phyloP scores from a whole-genome alignment of 176 grass and related monocot genomes.

The Thinopyrum elongatum region DNA sequence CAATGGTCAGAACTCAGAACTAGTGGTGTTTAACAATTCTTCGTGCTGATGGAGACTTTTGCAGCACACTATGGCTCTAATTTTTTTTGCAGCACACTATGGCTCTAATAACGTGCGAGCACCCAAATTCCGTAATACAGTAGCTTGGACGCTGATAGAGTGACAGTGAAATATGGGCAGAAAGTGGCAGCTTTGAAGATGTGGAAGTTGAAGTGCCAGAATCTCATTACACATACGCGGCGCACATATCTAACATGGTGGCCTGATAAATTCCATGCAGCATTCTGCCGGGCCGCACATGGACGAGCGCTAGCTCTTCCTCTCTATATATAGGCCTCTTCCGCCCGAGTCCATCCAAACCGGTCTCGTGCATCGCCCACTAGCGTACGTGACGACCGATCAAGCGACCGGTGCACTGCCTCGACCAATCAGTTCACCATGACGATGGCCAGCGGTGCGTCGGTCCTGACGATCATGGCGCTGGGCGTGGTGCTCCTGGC shows the following conservation, averaged over 20 bases:
- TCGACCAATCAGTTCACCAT: neutral
- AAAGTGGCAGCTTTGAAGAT: slow-evolving; percentile 18
- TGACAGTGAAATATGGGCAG: neutral
- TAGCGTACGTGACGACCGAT: neutral
- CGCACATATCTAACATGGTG: slow-evolving; percentile 49
- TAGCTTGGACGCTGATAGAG: neutral
- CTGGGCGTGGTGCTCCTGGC: neutral
- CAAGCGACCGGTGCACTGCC: neutral
- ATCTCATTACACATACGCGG: neutral
- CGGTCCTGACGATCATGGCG: neutral
- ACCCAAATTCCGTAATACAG: neutral
- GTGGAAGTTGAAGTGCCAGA: neutral
- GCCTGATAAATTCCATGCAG: slow-evolving; percentile 30
- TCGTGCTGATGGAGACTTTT: neutral
- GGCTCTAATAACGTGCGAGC: neutral
- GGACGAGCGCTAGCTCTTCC: neutral
- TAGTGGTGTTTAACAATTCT: neutral
- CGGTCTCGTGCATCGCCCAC: neutral
- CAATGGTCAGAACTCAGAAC: too few species aligned
- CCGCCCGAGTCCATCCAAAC: neutral
- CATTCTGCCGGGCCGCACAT: neutral
- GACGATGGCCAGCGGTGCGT: neutral
- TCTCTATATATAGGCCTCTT: slow-evolving; percentile 18
- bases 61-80: neutral
- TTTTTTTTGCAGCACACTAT: neutral